Percentiles rank a stretch among this genome's conserved stretches.
phyloP scores from a whole-genome alignment of 1,139 yeast species.

The Yamadazyma dushanensis region DNA sequence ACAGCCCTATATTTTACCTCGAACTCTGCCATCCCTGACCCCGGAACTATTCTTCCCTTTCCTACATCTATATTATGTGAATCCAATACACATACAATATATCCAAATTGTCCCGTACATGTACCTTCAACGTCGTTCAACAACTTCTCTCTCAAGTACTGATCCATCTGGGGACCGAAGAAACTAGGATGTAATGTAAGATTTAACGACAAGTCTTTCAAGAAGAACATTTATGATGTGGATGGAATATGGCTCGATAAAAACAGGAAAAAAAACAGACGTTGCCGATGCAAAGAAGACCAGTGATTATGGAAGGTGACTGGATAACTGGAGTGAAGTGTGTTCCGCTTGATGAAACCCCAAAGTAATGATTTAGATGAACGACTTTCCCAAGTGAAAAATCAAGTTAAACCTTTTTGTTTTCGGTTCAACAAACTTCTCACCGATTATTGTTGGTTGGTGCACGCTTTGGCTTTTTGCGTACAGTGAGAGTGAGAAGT shows the following conservation, averaged over 20 bases:
- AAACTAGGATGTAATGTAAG: conserved; percentile 95
- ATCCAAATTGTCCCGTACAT: conserved; percentile 98
- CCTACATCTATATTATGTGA: conserved; percentile 95
- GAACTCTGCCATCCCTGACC: conserved; percentile 91
- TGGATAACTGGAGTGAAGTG: neutral
- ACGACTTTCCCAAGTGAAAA: conserved; percentile 1
- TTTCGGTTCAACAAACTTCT: conserved; percentile 1
- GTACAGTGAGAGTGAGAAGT: neutral
- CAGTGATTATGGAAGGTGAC: too few relatives aligned
- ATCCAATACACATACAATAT: conserved; percentile 92
- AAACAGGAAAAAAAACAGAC: too few relatives aligned
- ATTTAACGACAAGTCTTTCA: conserved; percentile 86
- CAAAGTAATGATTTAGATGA: neutral
- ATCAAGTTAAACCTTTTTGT: too few relatives aligned
- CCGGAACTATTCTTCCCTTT: conserved; percentile 87
- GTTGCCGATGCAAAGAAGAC: too few relatives aligned
- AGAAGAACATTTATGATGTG: conserved; percentile 38
- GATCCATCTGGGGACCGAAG: conserved; percentile 98
- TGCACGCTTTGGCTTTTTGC: neutral
- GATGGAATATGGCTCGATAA: conserved; percentile 6
- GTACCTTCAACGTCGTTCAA: conserved; percentile 97
- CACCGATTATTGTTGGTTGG: too few relatives aligned
- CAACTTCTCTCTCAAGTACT: conserved; percentile 82
- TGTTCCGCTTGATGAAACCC: neutral
- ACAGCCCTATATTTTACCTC: conserved; percentile 96